These are phyloP conservation scores for Didymella keratinophila DNA, from an alignment of 2,329 filamentous ascomycete genomes.

Conservation along the genomic window DNA sequence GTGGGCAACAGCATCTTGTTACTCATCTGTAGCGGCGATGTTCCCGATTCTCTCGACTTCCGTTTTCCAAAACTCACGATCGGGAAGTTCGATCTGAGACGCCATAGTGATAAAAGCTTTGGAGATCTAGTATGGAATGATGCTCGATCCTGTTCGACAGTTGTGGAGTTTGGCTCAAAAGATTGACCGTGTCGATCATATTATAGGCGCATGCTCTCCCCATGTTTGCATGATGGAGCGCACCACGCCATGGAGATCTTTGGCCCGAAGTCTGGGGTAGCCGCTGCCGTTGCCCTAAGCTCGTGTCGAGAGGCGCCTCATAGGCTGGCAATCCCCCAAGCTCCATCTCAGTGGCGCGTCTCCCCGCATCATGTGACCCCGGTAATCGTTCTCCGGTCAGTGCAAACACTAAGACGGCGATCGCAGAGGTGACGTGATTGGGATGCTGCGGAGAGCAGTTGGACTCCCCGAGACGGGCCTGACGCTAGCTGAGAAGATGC, in stretches of 20 bases:
- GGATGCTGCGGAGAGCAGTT: background rate
- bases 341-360: background rate
- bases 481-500: background rate
- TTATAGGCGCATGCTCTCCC: constrained; percentile 6
- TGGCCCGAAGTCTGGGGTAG: constrained; percentile 8
- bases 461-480: constrained; percentile 4
- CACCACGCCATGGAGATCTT: background rate
- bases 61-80: constrained; percentile 16
- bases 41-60: constrained; percentile 19
- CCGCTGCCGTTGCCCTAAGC: background rate
- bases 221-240: background rate
- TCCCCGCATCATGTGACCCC: constrained; percentile 14
- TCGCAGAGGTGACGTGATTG: background rate
- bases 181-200: background rate
- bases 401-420: background rate
- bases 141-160: background rate
- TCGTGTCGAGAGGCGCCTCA: constrained; percentile 8
- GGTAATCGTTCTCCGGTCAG: background rate
- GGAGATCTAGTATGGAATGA: background rate
- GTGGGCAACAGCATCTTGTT: constrained; percentile 11
- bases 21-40: constrained; percentile 16
- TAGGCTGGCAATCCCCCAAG: background rate
- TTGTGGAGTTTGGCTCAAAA: background rate
- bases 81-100: constrained; percentile 5
- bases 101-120: constrained; percentile 4